Evolutionary conservation across 2,329 filamentous ascomycete genomes (phyloP), one percentile per base, ranked within the genome.

Genomic region (Huntiella bhutanensis): DNA sequence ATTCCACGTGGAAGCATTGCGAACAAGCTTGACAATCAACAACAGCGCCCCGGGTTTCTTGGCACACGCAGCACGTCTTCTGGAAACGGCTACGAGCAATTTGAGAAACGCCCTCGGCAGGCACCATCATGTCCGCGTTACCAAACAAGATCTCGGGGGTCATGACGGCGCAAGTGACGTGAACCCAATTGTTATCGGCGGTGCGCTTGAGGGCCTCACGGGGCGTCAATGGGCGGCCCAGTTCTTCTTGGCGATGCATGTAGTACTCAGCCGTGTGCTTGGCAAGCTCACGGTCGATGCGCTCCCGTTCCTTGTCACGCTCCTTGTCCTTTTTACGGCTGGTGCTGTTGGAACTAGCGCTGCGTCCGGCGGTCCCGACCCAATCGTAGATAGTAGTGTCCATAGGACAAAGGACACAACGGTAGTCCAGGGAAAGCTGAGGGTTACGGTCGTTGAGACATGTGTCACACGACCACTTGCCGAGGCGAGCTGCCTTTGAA

Each of bases 101-200:
- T 5, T 82, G 79, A 3, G 82, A 81, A 52, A 98, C 85, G 15
- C 88, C 88, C 63, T 98, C 91, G 2, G 83, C 86, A 32, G 86
- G 80, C 54, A 86, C 82, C 33, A 98, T 65, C 13, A 81, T 76
- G 55, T 79, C 77, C 13, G 86, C 81, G 55, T 83, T 83, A 51
- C 82, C 87, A 60, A 95, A 98, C 57, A 87, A 91, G 55, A 94
- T 80, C 61, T 98, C 91, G 0, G 85, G 78, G 8, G 82, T 87
- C 77, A 84, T 96, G 13, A 94, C 69, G 1, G 91, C 87, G 57
- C 91, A 98, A 34, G 81, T 80, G 22, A 96, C 85, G 59, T 98
- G 91, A 12, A 95, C 84, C 91, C 91, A 98, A 57, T 96, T 96
- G 63, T 96, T 96, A 58, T 92, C 86, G 3, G 82, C 83, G 0